Base-by-base conservation (phyloP, 2,329 filamentous ascomycete genomes). In the Microdochium paspali region DNA sequence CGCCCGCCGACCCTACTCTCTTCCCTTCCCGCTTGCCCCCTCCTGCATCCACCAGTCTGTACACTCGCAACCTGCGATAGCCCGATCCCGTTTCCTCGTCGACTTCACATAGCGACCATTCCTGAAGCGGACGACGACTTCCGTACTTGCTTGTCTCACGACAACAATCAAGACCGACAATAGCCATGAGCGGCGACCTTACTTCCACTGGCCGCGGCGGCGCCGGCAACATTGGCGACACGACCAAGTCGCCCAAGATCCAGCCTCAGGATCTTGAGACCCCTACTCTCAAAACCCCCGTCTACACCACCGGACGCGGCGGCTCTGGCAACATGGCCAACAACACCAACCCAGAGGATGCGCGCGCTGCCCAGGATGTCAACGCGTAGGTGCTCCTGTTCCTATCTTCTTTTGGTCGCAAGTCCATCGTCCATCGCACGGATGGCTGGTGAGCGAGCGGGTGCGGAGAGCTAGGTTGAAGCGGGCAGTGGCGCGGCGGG, bases 221-320 rank as follows among this genome's bases (percentile, higher is more conserved):
- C 61, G 87, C 86, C 52, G 85, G 84, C 60, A 88, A 88, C 70
- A 85, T 87, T 61, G 73, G 76, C 61, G 72, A 77, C 54, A 65
- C 70, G 49, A 63, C 70, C 53, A 66, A 72, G 52, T 71, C 71
- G 13, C 65, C 66, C 39, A 65, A 66, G 50, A 56, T 80, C 42
- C 66, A 71, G 25, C 70, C 80, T 45, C 69, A 78, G 53, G 86
- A 91, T 59, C 80, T 95, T 53, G 71, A 84, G 58, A 95, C 90
- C 1, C 90, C 90, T 1, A 85, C 80, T 12, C 79, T 97, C 61
- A 95, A 94, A 70, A 79, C 79, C 44, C 70, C 85, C n/a, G 74
- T 87, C 54, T 90, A 91, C 61, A 95, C 90, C 20, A 96, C 90
- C 3, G 90, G 90, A 48, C 86, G 90, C 46, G 90, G 90, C 48